A percentile compares a stretch with the other conserved stretches of the same genome.
phyloP scores from a whole-genome alignment of 208 protist genomes.

The Endotrypanum monterogeii region DNA sequence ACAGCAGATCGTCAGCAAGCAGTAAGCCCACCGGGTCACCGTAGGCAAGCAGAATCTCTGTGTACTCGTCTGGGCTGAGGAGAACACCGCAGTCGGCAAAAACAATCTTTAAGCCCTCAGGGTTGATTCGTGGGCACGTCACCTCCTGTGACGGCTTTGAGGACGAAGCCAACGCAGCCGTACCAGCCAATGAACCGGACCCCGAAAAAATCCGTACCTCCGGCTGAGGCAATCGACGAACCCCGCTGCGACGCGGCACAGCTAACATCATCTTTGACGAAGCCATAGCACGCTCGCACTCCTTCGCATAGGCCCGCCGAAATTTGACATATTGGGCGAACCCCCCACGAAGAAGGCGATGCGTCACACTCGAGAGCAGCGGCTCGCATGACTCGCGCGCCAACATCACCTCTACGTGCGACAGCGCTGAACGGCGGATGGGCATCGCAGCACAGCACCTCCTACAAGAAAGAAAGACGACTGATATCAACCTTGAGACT shows the following conservation, averaged over 20 bases:
- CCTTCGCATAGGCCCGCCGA: slow-evolving; percentile 28
- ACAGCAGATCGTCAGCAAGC: slow-evolving; percentile 46
- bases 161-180: neutral
- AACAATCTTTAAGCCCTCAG: slow-evolving; percentile 67
- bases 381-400: slow-evolving; percentile 60
- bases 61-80: slow-evolving; percentile 57
- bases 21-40: slow-evolving; percentile 80
- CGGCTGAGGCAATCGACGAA: neutral
- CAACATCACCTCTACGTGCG: slow-evolving; percentile 48
- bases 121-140: slow-evolving; percentile 53
- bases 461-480: neutral
- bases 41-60: slow-evolving; percentile 53
- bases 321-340: slow-evolving; percentile 60
- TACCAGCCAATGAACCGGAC: neutral
- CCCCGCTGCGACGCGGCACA: neutral
- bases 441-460: slow-evolving; percentile 19
- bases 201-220: neutral
- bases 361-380: slow-evolving; percentile 42
- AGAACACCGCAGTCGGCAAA: slow-evolving; percentile 60
- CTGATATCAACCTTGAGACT: too few relatives aligned
- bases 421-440: slow-evolving; percentile 13
- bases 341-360: slow-evolving; percentile 73
- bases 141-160: neutral
- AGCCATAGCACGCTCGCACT: slow-evolving; percentile 34
- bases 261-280: neutral